Conservation (phyloP, 192 early-diverging fungal species). For the Jimgerdemannia lactiflua region DNA sequence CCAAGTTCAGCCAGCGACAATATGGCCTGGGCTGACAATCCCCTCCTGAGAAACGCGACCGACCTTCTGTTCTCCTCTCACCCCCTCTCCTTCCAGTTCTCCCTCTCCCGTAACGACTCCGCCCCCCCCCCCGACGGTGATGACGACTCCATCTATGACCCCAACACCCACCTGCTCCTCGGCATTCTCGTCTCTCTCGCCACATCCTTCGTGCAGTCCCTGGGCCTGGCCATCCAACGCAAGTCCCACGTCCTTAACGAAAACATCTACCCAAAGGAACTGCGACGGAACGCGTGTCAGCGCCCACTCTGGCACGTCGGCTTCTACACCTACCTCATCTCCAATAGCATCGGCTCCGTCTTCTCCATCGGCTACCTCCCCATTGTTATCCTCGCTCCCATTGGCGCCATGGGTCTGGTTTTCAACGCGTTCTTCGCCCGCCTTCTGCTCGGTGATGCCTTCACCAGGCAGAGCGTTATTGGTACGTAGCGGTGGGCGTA, state of each 20-base stretch:
- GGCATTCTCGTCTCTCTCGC: constrained; percentile 60
- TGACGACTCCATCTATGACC: constrained; percentile 13
- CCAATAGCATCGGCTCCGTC: constrained; percentile 67
- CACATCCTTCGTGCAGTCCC: constrained; percentile 65
- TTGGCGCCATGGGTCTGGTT: constrained; percentile 70
- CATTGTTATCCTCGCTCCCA: constrained; percentile 72
- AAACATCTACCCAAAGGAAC: constrained; percentile 43
- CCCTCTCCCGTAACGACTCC: too few relatives aligned
- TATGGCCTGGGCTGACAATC: too few relatives aligned
- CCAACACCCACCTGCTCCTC: constrained; percentile 25
- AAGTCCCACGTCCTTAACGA: constrained; percentile 68
- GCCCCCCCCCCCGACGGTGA: not conserved
- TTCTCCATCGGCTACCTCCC: constrained; percentile 76
- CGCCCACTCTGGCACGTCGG: constrained; percentile 66
- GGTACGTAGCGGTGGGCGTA: constrained; percentile 26
- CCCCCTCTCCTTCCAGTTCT: too few relatives aligned
- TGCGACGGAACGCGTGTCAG: constrained; percentile 44
- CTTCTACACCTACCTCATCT: constrained; percentile 61
- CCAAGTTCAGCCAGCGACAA: too few relatives aligned
- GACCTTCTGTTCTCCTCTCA: too few relatives aligned
- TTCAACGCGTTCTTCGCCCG: constrained; percentile 76
- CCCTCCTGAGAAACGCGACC: too few relatives aligned
- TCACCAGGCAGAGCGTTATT: constrained; percentile 53
- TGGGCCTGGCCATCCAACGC: constrained; percentile 73
- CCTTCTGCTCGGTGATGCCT: constrained; percentile 58